Base-by-base conservation (phyloP, 805 yeast genomes). In the Ogataea kodamae region DNA sequence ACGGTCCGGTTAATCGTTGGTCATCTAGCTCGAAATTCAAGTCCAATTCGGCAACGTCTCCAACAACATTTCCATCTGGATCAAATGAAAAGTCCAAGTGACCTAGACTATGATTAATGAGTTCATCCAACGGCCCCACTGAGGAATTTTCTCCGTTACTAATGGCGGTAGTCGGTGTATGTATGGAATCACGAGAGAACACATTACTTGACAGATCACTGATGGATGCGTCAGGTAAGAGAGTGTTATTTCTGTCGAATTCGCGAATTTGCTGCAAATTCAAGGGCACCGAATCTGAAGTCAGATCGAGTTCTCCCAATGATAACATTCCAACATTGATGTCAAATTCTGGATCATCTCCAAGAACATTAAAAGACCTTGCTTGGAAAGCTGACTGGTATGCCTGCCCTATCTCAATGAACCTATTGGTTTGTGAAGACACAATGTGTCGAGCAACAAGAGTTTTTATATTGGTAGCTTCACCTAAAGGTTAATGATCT, bases 341-440 rank as follows among this genome's bases (percentile, higher is more conserved):
- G 37, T 54, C 50, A 44, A 67, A 68, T 28, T 45, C 28, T 0
- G 65, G 67, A 33, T 67, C 72, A 42, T 68, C 72, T 12, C 34
- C 36, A 9, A 53, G 30, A 5, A 45, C 15, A 11, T 38, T 35
- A 7, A 28, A 26, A 2, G 42, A 11, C 27, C 39, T 30, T 5
- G 38, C 25, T 12, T 37, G 44, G 14, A 30, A 4, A 3, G 31
- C 36, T 6, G 15, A 21, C 10, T 37, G 31, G 24, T 35, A 21
- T 2, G 35, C 29, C 9, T 26, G 37, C 9, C 23, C 22, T n/a
- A 42, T 24, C 19, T 39, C 41, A n/a, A 26, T 14, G 3, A 28
- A 15, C 8, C 13, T 33, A 3, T 24, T 14, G 16, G 21, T 21
- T 11, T 31, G 37, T 3, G 34, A 18, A 4, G 28, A 25, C 14